Evolutionary conservation across 2,329 filamentous ascomycete genomes (phyloP), one percentile per base, ranked within the genome.

Genomic region (Fusarium devonianum): DNA sequence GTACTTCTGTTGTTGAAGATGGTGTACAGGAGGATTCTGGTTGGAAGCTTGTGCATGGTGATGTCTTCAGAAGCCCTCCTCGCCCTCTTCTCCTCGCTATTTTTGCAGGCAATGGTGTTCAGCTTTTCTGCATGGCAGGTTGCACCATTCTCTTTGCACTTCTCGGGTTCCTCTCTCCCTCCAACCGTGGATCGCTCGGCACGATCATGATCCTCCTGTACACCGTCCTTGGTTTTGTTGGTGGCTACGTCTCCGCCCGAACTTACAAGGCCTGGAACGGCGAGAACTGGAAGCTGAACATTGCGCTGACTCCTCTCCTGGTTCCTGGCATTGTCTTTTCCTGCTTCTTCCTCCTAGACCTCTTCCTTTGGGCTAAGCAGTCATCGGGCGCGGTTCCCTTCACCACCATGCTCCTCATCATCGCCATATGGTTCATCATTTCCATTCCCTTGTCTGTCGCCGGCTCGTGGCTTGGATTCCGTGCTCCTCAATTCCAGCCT

Each of bases 11-110:
- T 8, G 78, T 92, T 5, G 93, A 97, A 61, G 93, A 97, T 66
- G 93, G 92, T 23, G 90, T 97, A 1, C 92, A 96, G 71, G 94
- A 99, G 68, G 94, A 99, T 71, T 97, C 92, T 8, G 94, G 94
- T 53, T 99, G 94, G 94, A 99, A 99, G 75, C 77, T 99, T 36
- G 92, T 99, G 1, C 94, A 99, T 66, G 94, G 94, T 43, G 94
- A 99, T 71, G 93, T 97, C 22, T 99, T 99, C 81, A 88, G 94
- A 47, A 86, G 88, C 9, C 94, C 94, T 4, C 84, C 87, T 58
- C 86, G 89, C 52, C 89, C 92, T 2, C 80, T 99, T 19, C 78
- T 97, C 11, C 81, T 99, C 14, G 92, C 92, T 46, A 80, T 99
- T 6, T 81, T 99, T 56, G 81, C 97, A 30, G 94, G 94, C 49